Evolutionary conservation across 2,329 filamentous ascomycete genomes (phyloP), one percentile per base, ranked within the genome.

Genomic region (Scedosporium boydii): DNA sequence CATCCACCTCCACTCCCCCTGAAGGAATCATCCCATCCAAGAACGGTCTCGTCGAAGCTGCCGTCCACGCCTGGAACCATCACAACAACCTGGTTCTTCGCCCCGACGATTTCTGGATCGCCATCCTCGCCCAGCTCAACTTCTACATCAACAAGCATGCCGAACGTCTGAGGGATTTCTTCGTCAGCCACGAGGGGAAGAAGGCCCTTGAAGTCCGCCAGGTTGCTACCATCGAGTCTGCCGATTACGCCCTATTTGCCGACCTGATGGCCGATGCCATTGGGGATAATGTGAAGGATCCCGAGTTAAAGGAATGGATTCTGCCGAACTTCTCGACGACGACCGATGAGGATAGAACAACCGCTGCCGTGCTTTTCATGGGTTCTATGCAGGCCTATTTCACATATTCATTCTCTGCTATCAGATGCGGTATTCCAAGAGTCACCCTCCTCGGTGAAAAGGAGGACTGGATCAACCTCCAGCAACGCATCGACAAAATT

Each of bases 271-370:
- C 71, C 0, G 26, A 69, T 3, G 23, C 73, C 21, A 74, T 84
- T 16, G 63, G 75, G 34, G 61, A 75, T 23, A 76, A 77, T 41
- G 66, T 83, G 26, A 66, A 71, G 0, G 77, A 81, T 62, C 68
- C 71, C 0, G 68, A 69, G 1, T 66, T 83, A 2, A 69, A 72
- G 2, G 66, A 71, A 0, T 84, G 80, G 80, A 73, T 85, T 16
- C 72, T 83, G 65, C 82, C 81, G 0, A 64, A 69, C 2, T 85
- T 84, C 65, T 76, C 72, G 3, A 86, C 82, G 0, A 84, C 81
- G 0, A 78, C 74, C 0, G 63, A 72, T 1, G 66, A 66, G 0
- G 82, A 85, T 66, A 67, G 67, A 4, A 69, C 76, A 0, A 72
- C 77, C 2, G 77, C 78, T 0, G 70, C 76, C 0, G 70, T 83